Percentiles rank a stretch among this genome's conserved stretches.
phyloP scores from a whole-genome alignment of 371 early-diverging fungal genomes.

The Mortierella sp. region DNA sequence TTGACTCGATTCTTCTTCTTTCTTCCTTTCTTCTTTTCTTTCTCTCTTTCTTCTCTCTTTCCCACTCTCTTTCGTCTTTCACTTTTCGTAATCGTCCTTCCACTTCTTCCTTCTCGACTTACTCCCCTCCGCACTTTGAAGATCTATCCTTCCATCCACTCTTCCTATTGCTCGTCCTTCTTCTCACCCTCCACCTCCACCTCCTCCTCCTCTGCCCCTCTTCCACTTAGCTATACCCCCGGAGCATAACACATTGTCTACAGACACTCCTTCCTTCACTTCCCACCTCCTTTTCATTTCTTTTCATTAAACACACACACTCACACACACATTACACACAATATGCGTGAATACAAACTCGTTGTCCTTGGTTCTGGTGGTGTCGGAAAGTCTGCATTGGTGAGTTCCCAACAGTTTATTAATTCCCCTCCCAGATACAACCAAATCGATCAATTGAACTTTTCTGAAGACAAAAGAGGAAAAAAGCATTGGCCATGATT shows the following conservation, averaged over 20 bases:
- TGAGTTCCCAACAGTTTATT: conserved; percentile 54
- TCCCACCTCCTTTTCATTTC: background rate
- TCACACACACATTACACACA: background rate
- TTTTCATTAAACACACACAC: background rate
- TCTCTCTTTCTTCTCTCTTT: background rate
- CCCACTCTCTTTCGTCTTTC: background rate
- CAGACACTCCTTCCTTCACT: background rate
- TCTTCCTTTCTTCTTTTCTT: background rate
- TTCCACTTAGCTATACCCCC: background rate
- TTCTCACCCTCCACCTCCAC: background rate
- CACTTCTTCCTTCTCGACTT: background rate
- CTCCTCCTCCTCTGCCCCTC: background rate
- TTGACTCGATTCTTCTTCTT: background rate
- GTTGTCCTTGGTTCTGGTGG: conserved; percentile 92
- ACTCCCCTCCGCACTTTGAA: background rate
- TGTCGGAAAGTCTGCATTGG: conserved; percentile 92
- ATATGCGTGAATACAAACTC: conserved; percentile 80
- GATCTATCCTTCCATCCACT: conserved; percentile 4
- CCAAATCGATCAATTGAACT: background rate
- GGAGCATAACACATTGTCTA: background rate
- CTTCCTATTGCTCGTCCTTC: background rate
- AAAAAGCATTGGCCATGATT: conserved; percentile 1
- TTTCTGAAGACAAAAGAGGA: background rate
- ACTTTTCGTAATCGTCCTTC: background rate
- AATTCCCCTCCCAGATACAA: background rate